Percentiles rank a stretch among this genome's conserved stretches.
Evolutionary conservation across 148 eudicot species (phyloP).

Genomic region (Chenopodium formosanum): DNA sequence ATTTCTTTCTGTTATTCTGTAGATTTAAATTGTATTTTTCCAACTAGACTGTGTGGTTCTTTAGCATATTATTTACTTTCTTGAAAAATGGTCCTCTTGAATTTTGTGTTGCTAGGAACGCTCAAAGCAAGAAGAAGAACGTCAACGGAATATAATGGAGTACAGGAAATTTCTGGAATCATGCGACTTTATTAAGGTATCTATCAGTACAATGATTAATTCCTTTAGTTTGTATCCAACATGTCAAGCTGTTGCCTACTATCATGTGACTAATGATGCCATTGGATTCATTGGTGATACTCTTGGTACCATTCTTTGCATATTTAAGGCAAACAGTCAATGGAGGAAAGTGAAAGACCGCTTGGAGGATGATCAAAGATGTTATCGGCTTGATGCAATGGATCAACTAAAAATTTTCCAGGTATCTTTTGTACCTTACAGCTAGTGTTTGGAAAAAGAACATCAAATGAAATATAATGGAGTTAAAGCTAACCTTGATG

Average conservation of each 20-base stretch:
- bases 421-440: slow-evolving; percentile 33
- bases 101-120: slow-evolving; percentile 50
- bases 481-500: slow-evolving; percentile 18
- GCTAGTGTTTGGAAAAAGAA: slow-evolving; percentile 4
- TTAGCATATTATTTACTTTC: slow-evolving; percentile 5
- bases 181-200: slow-evolving; percentile 91
- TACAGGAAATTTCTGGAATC: slow-evolving; percentile 80
- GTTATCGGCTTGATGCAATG: slow-evolving; percentile 82
- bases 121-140: slow-evolving; percentile 79
- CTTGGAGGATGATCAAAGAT: slow-evolving; percentile 89
- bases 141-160: slow-evolving; percentile 54
- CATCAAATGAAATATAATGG: not conserved
- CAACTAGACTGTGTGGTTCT: slow-evolving; percentile 3
- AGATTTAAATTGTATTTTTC: not conserved
- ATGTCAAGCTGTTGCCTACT: not conserved
- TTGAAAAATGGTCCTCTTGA: not conserved
- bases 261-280: not conserved
- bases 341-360: slow-evolving; percentile 98
- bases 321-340: slow-evolving; percentile 81
- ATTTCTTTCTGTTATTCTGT: not conserved
- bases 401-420: slow-evolving; percentile 89
- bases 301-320: slow-evolving; percentile 9
- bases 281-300: slow-evolving; percentile 15
- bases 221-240: not conserved
- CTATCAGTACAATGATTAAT: not conserved